Evolutionary conservation across 345 rosid species (phyloP).

Genomic region (Mercurialis annua): DNA sequence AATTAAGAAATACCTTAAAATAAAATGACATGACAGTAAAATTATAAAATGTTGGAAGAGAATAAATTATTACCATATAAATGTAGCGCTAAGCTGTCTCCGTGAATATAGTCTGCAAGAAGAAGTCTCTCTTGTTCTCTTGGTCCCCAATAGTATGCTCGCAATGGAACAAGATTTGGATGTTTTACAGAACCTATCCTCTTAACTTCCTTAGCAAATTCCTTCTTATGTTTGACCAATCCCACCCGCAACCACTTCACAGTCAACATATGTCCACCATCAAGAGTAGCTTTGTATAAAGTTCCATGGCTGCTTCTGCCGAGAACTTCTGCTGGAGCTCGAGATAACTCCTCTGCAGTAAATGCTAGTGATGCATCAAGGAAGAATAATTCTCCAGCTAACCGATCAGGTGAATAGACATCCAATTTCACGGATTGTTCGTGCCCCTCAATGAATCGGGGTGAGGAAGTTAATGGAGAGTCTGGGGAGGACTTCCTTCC

Average conservation of each 20-base stretch:
- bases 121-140: conserved; percentile 95
- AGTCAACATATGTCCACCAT: conserved; percentile 68
- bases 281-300: conserved; percentile 85
- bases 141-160: conserved; percentile 96
- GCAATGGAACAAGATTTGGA: conserved; percentile 67
- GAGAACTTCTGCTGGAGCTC: conserved; percentile 99
- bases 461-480: conserved; percentile 75
- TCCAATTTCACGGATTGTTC: conserved; percentile 74
- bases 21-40: neutral
- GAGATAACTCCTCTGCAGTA: conserved; percentile 86
- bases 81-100: conserved; percentile 91
- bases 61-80: conserved; percentile 65
- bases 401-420: conserved; percentile 89
- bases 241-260: conserved; percentile 98
- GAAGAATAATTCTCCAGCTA: conserved; percentile 88
- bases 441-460: conserved; percentile 49
- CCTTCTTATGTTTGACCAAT: conserved; percentile 85
- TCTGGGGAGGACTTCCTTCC: conserved; percentile 75
- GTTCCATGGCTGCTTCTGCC: conserved; percentile 99
- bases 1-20: neutral
- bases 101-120: conserved; percentile 71
- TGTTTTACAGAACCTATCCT: conserved; percentile 72
- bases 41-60: neutral
- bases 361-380: conserved; percentile 67
- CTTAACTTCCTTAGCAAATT: conserved; percentile 81